phyloP scores from a whole-genome alignment of 2,329 filamentous ascomycete genomes.

The Ceratocystis cubensis region DNA sequence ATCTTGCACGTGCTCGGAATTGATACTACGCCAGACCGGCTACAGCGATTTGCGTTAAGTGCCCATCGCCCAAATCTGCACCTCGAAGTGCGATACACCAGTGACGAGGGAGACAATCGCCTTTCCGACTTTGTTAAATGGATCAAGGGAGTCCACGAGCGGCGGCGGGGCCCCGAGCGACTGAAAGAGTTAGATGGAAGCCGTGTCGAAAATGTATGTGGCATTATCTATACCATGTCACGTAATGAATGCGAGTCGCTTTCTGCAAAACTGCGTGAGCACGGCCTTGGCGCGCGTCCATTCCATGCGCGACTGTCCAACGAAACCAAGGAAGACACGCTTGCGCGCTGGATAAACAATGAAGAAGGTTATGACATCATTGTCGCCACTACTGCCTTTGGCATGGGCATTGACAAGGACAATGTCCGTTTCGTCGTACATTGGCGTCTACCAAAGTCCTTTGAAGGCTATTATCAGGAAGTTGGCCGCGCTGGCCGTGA shows the following conservation, averaged over 20 bases:
- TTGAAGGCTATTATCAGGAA: constrained; percentile 95
- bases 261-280: constrained; percentile 49
- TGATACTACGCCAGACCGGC: constrained; percentile 41
- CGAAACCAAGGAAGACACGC: constrained; percentile 56
- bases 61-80: constrained; percentile 78
- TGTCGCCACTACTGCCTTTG: constrained; percentile 89
- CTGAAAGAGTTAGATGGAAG: constrained; percentile 46
- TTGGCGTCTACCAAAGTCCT: constrained; percentile 86
- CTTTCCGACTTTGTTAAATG: constrained; percentile 63
- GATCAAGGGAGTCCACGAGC: constrained; percentile 59
- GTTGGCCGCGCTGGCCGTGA: constrained; percentile 83
- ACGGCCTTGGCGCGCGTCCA: constrained; percentile 60
- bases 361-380: constrained; percentile 75
- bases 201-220: constrained; percentile 52
- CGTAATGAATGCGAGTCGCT: constrained; percentile 63
- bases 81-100: constrained; percentile 76
- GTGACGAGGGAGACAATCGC: constrained; percentile 58
- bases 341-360: constrained; percentile 60
- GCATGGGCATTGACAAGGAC: constrained; percentile 95
- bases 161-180: constrained; percentile 49
- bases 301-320: constrained; percentile 59
- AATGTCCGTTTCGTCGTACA: constrained; percentile 91
- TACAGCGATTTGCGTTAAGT: constrained; percentile 70
- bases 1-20: constrained; percentile 65
- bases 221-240: constrained; percentile 69